A percentile compares a stretch with the other conserved stretches of the same genome.
Evolutionary conservation across 345 rosid species (phyloP).

Genomic region (Salix brachista): DNA sequence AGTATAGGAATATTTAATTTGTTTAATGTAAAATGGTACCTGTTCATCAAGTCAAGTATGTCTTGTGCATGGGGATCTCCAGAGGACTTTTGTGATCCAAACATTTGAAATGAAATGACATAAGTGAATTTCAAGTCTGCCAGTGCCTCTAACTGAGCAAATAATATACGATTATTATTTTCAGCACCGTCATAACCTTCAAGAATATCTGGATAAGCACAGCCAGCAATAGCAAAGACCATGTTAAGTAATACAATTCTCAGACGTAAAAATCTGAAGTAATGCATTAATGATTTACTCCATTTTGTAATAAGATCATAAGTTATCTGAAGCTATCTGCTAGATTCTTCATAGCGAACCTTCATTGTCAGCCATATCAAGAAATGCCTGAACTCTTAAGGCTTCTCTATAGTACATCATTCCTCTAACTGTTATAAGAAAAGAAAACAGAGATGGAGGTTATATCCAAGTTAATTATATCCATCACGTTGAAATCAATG

Average conservation of each 20-base stretch:
- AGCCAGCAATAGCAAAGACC: not conserved
- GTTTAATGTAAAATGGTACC: constrained; percentile 36
- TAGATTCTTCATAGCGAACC: constrained; percentile 41
- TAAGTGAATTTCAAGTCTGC: constrained; percentile 86
- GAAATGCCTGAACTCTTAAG: constrained; percentile 76
- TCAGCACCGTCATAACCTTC: constrained; percentile 72
- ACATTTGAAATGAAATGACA: constrained; percentile 82
- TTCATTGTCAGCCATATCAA: constrained; percentile 72
- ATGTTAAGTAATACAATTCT: constrained; percentile 7
- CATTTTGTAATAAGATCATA: not conserved
- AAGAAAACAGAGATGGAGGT: constrained; percentile 6
- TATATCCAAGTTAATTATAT: constrained; percentile 5
- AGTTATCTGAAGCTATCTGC: constrained; percentile 4
- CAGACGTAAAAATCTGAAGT: not conserved
- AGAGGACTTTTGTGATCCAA: constrained; percentile 67
- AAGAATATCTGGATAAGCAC: constrained; percentile 57
- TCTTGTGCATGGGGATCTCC: constrained; percentile 91
- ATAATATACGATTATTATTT: constrained; percentile 54
- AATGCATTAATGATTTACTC: too few relatives aligned
- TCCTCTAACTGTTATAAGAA: constrained; percentile 68
- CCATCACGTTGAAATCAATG: not conserved
- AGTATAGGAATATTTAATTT: constrained; percentile 1
- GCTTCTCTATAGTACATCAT: constrained; percentile 97
- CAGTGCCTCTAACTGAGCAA: constrained; percentile 69
- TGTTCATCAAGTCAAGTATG: constrained; percentile 73